phyloP scores from a whole-genome alignment of 225 moss, liverwort and hornwort species.

The Marchantia paleacea region DNA sequence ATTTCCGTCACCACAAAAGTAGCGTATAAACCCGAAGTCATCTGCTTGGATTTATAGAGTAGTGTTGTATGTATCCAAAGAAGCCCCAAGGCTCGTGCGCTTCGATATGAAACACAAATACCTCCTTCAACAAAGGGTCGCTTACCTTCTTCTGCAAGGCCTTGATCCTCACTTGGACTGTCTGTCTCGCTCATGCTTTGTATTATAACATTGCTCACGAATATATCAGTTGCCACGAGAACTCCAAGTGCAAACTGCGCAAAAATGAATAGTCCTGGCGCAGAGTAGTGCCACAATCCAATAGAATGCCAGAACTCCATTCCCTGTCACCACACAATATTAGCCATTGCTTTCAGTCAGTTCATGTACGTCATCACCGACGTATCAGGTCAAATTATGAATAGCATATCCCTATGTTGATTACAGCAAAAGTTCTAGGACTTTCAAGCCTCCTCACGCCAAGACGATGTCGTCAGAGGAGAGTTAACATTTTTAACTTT shows the following conservation, averaged over 20 bases:
- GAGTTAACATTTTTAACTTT: neutral
- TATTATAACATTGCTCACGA: slow-evolving; percentile 82
- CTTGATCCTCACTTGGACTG: slow-evolving; percentile 49
- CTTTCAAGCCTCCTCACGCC: neutral
- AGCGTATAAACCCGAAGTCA: no score
- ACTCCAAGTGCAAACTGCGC: slow-evolving; percentile 83
- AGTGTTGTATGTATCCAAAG: no score
- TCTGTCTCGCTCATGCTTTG: slow-evolving; percentile 72
- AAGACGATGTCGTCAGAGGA: no score
- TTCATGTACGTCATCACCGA: neutral
- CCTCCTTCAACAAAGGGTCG: neutral
- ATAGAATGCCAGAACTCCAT: slow-evolving; percentile 88
- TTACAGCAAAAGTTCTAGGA: neutral
- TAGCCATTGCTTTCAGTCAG: neutral
- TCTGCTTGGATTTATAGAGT: no score
- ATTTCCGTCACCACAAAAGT: no score
- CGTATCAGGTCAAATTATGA: no score
- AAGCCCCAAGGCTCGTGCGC: no score
- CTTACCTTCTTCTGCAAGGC: slow-evolving; percentile 41
- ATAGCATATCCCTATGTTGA: no score
- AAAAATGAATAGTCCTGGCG: slow-evolving; percentile 88
- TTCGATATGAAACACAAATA: neutral
- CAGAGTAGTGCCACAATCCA: slow-evolving; percentile 86
- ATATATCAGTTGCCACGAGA: slow-evolving; percentile 87
- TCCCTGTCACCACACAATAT: slow-evolving; percentile 42